phyloP scores from a whole-genome alignment of 306 rosid species.

The Quillaja saponaria region DNA sequence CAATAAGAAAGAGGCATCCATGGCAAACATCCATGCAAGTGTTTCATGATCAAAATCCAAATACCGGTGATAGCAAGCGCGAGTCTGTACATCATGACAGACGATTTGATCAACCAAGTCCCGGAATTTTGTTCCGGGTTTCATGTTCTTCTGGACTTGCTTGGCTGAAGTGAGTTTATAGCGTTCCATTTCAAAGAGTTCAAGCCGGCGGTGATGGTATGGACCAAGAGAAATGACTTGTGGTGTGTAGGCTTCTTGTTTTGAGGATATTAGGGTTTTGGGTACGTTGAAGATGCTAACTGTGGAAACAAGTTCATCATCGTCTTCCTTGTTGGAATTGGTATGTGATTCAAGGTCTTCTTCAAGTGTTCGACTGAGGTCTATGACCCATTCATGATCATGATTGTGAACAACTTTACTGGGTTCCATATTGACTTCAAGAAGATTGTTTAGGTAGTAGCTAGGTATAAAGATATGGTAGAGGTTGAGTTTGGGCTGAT shows the following conservation, averaged over 20 bases:
- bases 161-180: slow-evolving; percentile 17
- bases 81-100: not conserved
- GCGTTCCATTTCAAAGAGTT: slow-evolving; percentile 15
- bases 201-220: slow-evolving; percentile 22
- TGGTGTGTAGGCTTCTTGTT: slow-evolving; percentile 19
- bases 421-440: no score
- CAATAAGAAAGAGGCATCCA: slow-evolving; percentile 13
- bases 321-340: not conserved
- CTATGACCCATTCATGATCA: slow-evolving; percentile 22
- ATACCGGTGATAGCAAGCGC: slow-evolving; percentile 14
- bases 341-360: not conserved
- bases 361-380: slow-evolving; percentile 12
- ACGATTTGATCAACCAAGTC: slow-evolving; percentile 3
- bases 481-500: no score
- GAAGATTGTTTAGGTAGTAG: no score
- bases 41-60: slow-evolving; percentile 6
- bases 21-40: slow-evolving; percentile 15
- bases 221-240: slow-evolving; percentile 19
- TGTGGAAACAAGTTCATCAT: not conserved
- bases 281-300: slow-evolving; percentile 24
- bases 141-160: not conserved
- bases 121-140: not conserved
- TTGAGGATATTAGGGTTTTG: not conserved
- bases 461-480: no score
- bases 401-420: not conserved